phyloP scores from a whole-genome alignment of 805 yeast genomes.

The Wickerhamomyces chaumierensis region DNA sequence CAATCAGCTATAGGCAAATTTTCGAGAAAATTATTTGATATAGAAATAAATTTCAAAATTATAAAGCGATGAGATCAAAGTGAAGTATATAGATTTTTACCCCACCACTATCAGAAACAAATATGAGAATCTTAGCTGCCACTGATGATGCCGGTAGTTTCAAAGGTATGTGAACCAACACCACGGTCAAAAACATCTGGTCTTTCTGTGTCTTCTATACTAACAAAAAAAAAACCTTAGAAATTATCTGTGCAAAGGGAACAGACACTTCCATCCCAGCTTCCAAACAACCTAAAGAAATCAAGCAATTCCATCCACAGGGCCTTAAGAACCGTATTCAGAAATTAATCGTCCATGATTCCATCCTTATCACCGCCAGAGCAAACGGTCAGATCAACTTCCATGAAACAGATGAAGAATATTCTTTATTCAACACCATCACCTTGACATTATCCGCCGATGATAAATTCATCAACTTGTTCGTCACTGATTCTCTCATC shows the following conservation, averaged over 20 bases:
- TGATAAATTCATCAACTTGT: conserved; percentile 29
- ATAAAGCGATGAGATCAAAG: too few species aligned
- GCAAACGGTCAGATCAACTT: conserved; percentile 32
- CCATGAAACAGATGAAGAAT: conserved; percentile 22
- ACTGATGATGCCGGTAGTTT: conserved; percentile 59
- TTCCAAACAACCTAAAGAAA: conserved; percentile 50
- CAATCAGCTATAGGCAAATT: too few species aligned
- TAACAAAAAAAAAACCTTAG: conserved; percentile 22
- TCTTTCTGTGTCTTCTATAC: background rate
- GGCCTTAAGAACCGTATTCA: conserved; percentile 29
- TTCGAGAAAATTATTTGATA: too few species aligned
- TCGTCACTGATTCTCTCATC: conserved; percentile 14
- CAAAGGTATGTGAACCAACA: conserved; percentile 25
- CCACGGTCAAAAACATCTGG: background rate
- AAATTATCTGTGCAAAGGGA: conserved; percentile 50
- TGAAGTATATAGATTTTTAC: too few species aligned
- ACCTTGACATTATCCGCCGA: conserved; percentile 8
- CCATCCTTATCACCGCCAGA: conserved; percentile 32
- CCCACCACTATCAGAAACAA: too few species aligned
- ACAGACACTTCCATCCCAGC: conserved; percentile 71
- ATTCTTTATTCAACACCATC: conserved; percentile 12
- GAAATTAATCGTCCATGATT: conserved; percentile 24
- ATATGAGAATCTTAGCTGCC: conserved; percentile 52
- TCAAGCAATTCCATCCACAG: conserved; percentile 30
- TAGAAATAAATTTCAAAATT: too few species aligned